These are phyloP conservation scores for Mycena rosella DNA, from an alignment of 768 basidiomycete genomes.

Conservation along the genomic window DNA sequence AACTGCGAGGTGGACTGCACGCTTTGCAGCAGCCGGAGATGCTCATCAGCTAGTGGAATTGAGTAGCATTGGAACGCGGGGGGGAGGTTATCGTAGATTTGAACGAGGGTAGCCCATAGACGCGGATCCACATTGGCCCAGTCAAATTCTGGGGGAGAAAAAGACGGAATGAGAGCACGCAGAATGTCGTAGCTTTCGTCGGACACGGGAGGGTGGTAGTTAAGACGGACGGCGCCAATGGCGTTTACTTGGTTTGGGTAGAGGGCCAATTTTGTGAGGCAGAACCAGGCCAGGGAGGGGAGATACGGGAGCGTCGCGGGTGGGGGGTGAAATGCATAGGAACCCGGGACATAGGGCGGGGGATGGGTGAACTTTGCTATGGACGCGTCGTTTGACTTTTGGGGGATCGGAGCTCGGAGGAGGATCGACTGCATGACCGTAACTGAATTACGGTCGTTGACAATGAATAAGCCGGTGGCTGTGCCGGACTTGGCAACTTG, in stretches of 20 bases:
- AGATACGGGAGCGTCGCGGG: constrained; percentile 42
- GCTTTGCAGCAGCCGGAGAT: constrained; percentile 68
- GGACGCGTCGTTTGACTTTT: constrained; percentile 39
- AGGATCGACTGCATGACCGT: constrained; percentile 4
- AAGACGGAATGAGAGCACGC: constrained; percentile 55
- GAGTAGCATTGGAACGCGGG: constrained; percentile 51
- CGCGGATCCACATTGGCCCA: constrained; percentile 61
- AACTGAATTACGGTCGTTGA: too few species aligned
- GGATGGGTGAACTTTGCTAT: constrained; percentile 38
- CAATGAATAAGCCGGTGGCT: too few species aligned
- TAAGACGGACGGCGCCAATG: constrained; percentile 45
- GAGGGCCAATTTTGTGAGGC: constrained; percentile 47
- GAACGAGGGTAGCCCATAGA: constrained; percentile 73
- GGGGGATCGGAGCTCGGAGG: neutral
- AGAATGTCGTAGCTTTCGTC: constrained; percentile 48
- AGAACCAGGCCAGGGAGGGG: constrained; percentile 68
- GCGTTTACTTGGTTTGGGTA: constrained; percentile 28
- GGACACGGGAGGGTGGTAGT: constrained; percentile 47
- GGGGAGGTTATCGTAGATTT: constrained; percentile 71
- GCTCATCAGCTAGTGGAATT: constrained; percentile 66
- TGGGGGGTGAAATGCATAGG: constrained; percentile 33
- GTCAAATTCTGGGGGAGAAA: constrained; percentile 32
- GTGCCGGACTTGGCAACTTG: neutral
- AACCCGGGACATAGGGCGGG: constrained; percentile 39
- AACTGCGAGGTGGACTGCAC: constrained; percentile 69